A percentile compares a stretch with the other conserved stretches of the same genome.
These are phyloP conservation scores for Fusarium oligoseptatum DNA, from an alignment of 2,329 filamentous ascomycete genomes.

Conservation along the genomic window DNA sequence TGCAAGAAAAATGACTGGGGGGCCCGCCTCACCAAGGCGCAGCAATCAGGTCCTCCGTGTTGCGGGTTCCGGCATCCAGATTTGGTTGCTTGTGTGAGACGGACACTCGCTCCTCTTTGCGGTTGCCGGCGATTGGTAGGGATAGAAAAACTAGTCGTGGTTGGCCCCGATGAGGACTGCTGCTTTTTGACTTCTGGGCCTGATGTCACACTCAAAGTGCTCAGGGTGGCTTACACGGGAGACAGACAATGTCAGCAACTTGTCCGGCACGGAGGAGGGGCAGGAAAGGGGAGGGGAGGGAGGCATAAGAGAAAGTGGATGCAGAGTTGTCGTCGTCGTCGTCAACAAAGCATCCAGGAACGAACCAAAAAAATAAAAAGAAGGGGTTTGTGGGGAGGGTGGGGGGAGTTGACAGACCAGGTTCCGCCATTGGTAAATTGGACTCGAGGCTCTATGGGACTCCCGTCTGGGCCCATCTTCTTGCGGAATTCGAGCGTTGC, in stretches of 20 bases:
- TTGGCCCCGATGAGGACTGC: slow-evolving; percentile 26
- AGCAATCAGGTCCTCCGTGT: slow-evolving; percentile 15
- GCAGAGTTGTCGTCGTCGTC: slow-evolving; percentile 3
- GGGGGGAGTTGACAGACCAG: slow-evolving; percentile 43
- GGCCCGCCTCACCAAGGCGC: slow-evolving; percentile 7
- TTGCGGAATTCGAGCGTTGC: slow-evolving; percentile 48
- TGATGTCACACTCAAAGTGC: slow-evolving; percentile 49
- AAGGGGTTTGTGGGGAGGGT: slow-evolving; percentile 12
- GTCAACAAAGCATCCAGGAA: neutral
- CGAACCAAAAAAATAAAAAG: slow-evolving; percentile 4
- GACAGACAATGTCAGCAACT: slow-evolving; percentile 4
- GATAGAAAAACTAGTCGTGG: neutral
- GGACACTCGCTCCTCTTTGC: neutral
- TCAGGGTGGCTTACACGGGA: slow-evolving; percentile 46
- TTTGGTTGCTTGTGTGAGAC: neutral
- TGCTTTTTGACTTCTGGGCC: slow-evolving; percentile 32
- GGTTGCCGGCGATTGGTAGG: neutral
- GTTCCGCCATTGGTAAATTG: slow-evolving; percentile 51
- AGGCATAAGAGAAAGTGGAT: neutral
- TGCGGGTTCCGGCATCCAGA: neutral
- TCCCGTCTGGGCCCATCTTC: slow-evolving; percentile 40
- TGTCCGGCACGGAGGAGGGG: neutral
- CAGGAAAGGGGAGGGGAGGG: neutral
- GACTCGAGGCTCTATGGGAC: slow-evolving; percentile 45
- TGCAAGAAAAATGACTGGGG: slow-evolving; percentile 15